A percentile compares a stretch with the other conserved stretches of the same genome.
These are phyloP conservation scores for Carex littledalei DNA, from an alignment of 176 grass and related monocot genomes.

Conservation along the genomic window DNA sequence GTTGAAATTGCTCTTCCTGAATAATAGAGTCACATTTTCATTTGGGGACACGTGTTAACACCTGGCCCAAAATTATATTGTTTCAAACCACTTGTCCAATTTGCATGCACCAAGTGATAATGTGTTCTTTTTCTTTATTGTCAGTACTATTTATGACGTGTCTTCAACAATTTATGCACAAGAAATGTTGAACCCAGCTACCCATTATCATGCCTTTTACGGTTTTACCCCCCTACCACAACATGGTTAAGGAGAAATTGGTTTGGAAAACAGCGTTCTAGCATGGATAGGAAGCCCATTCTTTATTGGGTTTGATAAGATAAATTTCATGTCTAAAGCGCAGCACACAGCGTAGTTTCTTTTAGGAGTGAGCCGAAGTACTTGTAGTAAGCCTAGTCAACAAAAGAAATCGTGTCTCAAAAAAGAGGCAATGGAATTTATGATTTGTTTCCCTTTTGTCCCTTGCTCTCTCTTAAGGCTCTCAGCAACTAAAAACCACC, in stretches of 20 bases:
- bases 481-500: neutral
- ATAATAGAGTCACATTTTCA: neutral
- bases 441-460: neutral
- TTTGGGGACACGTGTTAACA: neutral
- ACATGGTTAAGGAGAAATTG: neutral
- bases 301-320: neutral
- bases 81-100: neutral
- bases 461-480: neutral
- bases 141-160: neutral
- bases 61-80: neutral
- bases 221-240: neutral
- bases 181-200: neutral
- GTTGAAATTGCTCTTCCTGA: neutral
- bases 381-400: neutral
- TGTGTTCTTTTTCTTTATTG: neutral
- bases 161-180: neutral
- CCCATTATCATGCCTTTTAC: neutral
- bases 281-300: neutral
- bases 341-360: neutral
- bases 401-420: too few species aligned
- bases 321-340: neutral
- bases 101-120: neutral
- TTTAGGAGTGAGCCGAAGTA: neutral
- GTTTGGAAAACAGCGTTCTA: neutral
- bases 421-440: neutral